These are phyloP conservation scores for Epithele typhae DNA, from an alignment of 768 basidiomycete genomes.

Conservation along the genomic window DNA sequence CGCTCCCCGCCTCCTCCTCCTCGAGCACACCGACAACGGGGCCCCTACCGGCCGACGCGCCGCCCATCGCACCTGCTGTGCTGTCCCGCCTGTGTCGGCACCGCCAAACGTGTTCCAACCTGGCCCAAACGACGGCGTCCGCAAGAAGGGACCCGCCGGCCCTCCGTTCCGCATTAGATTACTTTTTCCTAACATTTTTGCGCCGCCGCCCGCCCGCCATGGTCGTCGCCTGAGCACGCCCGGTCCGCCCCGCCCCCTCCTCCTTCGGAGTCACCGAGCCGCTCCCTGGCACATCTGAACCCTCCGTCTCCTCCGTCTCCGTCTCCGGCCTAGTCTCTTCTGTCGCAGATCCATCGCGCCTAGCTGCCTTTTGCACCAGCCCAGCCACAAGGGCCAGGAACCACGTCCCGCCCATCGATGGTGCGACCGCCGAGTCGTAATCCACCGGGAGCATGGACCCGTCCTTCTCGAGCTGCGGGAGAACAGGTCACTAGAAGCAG, in stretches of 20 bases:
- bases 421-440: slow-evolving; percentile 49
- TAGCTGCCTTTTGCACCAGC: slow-evolving; percentile 20
- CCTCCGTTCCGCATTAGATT: no score
- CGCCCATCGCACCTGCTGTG: no score
- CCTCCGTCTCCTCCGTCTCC: slow-evolving; percentile 31
- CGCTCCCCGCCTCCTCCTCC: no score
- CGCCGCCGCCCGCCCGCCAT: slow-evolving; percentile 65
- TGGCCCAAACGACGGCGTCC: no score
- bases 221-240: slow-evolving; percentile 33
- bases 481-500: not conserved
- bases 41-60: no score
- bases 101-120: no score
- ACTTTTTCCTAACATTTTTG: slow-evolving; percentile 48
- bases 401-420: slow-evolving; percentile 69
- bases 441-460: slow-evolving; percentile 58
- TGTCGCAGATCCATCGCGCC: slow-evolving; percentile 10
- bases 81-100: no score
- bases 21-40: no score
- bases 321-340: slow-evolving; percentile 12
- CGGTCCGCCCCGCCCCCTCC: slow-evolving; percentile 21
- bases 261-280: slow-evolving; percentile 35
- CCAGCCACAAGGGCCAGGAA: slow-evolving; percentile 46
- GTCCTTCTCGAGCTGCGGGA: slow-evolving; percentile 51
- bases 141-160: no score
- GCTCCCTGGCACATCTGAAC: slow-evolving; percentile 42